A percentile compares a stretch with the other conserved stretches of the same genome.
Evolutionary conservation across 768 basidiomycete genomes (phyloP).

Genomic region (Mycena vulgaris): DNA sequence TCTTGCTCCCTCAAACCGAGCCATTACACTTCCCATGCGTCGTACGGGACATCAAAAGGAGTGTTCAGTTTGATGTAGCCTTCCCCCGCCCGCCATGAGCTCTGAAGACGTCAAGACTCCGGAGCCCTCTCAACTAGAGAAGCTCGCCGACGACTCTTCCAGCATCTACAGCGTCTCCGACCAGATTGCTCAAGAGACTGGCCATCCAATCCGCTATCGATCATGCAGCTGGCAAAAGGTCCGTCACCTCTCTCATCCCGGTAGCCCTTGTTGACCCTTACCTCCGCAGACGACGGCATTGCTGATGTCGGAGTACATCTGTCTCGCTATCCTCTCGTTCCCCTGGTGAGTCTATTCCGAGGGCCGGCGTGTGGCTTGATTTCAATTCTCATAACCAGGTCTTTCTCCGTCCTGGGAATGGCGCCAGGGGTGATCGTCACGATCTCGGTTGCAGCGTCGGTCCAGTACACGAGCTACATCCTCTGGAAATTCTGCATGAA

Average conservation of each 20-base stretch:
- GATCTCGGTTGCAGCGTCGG: slow-evolving; percentile 54
- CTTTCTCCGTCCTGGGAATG: slow-evolving; percentile 57
- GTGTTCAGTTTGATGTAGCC: background rate
- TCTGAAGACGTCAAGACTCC: slow-evolving; percentile 19
- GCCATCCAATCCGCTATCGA: slow-evolving; percentile 49
- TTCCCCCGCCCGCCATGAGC: slow-evolving; percentile 9
- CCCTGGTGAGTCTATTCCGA: slow-evolving; percentile 36
- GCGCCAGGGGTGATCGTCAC: slow-evolving; percentile 61
- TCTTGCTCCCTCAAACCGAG: background rate
- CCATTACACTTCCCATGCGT: background rate
- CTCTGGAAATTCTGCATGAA: slow-evolving; percentile 66
- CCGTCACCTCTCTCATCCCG: background rate
- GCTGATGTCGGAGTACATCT: slow-evolving; percentile 54
- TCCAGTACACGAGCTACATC: slow-evolving; percentile 59
- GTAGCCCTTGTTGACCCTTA: background rate
- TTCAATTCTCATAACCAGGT: background rate
- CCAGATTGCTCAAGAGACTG: slow-evolving; percentile 39
- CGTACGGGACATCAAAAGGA: slow-evolving; percentile 8
- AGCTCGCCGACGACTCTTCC: slow-evolving; percentile 7
- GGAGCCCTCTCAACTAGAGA: slow-evolving; percentile 15
- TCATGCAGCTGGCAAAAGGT: slow-evolving; percentile 57
- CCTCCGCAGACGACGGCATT: slow-evolving; percentile 48
- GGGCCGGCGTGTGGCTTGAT: background rate
- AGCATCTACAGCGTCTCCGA: slow-evolving; percentile 21
- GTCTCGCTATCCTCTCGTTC: slow-evolving; percentile 47